Evolutionary conservation across 192 early-diverging fungal species (phyloP).

Genomic region (Coemansia sp.): DNA sequence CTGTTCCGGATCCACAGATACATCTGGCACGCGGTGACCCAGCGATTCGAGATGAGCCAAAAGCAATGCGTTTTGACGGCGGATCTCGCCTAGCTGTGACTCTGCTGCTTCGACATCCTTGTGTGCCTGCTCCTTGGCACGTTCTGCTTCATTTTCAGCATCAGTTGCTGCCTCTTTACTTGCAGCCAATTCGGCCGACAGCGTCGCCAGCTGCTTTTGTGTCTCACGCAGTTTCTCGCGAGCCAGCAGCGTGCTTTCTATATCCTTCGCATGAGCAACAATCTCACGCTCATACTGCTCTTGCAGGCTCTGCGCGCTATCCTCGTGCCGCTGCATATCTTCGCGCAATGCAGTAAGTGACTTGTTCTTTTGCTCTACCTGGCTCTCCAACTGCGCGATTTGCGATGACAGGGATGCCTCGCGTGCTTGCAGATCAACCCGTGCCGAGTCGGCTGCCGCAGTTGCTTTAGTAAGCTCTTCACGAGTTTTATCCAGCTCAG

Average conservation of each 20-base stretch:
- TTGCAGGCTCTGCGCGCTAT: conserved; percentile 54
- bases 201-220: conserved; percentile 17
- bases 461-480: conserved; percentile 15
- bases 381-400: conserved; percentile 20
- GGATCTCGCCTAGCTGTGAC: conserved; percentile 55
- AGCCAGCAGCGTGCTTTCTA: conserved; percentile 50
- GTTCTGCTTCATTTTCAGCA: conserved; percentile 36
- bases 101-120: conserved; percentile 49
- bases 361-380: conserved; percentile 10
- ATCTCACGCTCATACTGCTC: conserved; percentile 71
- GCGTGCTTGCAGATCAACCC: conserved; percentile 51
- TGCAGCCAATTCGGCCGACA: conserved; percentile 23
- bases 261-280: conserved; percentile 59
- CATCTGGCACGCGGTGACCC: conserved; percentile 46
- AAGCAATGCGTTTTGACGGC: conserved; percentile 70
- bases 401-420: conserved; percentile 36
- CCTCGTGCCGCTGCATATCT: conserved; percentile 57
- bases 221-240: conserved; percentile 46
- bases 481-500: conserved; percentile 25
- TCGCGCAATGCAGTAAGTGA: conserved; percentile 45
- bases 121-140: conserved; percentile 14
- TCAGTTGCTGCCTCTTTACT: not conserved
- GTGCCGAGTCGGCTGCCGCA: conserved; percentile 36
- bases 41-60: conserved; percentile 70
- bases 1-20: conserved; percentile 37